Percentiles rank a stretch among this genome's conserved stretches.
These are phyloP conservation scores for Beauveria brongniartii DNA, from an alignment of 2,329 filamentous ascomycete genomes.

Conservation along the genomic window DNA sequence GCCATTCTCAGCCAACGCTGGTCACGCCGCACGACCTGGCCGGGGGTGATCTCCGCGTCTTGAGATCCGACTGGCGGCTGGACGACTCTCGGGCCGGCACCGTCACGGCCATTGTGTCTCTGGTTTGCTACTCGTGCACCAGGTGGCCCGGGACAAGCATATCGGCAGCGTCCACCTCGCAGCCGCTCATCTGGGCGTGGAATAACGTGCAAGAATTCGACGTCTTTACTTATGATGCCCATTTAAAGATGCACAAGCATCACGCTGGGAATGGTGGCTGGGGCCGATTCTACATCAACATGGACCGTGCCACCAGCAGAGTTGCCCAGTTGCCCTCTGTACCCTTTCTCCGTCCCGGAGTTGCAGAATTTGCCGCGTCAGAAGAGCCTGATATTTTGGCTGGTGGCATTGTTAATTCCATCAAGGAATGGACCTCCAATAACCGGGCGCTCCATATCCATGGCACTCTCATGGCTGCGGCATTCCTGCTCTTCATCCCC, in stretches of 20 bases:
- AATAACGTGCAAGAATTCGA: slow-evolving; percentile 17
- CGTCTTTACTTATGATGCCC: slow-evolving; percentile 11
- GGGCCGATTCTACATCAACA: slow-evolving; percentile 16
- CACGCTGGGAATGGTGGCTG: slow-evolving; percentile 12
- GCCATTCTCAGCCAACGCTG: slow-evolving; percentile 10
- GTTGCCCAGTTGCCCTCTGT: slow-evolving; percentile 7
- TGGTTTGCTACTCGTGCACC: slow-evolving; percentile 19
- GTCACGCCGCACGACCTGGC: slow-evolving; percentile 1
- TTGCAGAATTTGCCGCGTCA: slow-evolving; percentile 10
- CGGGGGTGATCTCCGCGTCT: slow-evolving; percentile 12
- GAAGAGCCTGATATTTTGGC: slow-evolving; percentile 8
- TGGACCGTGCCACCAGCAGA: slow-evolving; percentile 14
- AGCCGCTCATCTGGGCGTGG: slow-evolving; percentile 21
- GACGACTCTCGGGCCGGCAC: neutral
- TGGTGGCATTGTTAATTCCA: neutral
- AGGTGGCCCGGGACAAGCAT: slow-evolving; percentile 15
- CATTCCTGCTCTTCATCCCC: slow-evolving; percentile 15
- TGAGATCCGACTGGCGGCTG: slow-evolving; percentile 11
- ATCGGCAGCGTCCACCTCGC: slow-evolving; percentile 14
- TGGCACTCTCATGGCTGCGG: slow-evolving; percentile 14
- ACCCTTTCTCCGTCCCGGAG: slow-evolving; percentile 6
- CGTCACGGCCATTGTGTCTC: slow-evolving; percentile 13
- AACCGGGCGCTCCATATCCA: slow-evolving; percentile 11
- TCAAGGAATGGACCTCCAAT: neutral
- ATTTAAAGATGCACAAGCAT: slow-evolving; percentile 13